Evolutionary conservation across 176 grass and related monocot genomes (phyloP), one percentile per base, ranked within the genome.

Genomic region (Typha latifolia): DNA sequence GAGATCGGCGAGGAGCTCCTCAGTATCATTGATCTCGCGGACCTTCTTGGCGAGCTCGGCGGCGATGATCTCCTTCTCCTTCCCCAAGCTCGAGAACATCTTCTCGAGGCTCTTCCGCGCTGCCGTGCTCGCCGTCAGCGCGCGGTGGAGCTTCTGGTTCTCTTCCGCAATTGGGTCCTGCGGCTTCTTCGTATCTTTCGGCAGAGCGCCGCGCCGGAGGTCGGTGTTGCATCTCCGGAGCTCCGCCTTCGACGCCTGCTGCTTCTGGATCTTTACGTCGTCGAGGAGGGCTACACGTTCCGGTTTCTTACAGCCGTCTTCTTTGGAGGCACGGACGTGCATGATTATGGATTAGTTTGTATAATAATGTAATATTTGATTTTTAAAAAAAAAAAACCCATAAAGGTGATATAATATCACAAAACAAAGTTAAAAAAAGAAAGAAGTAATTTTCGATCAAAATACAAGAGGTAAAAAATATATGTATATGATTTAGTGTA

Each of bases 61-160:
- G 47, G 70, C 55, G 22, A 79, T 68, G 12, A 73, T 51, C 11
- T 69, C 75, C 16, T 72, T 84, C 49, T 79, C 81, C 72, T 69
- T 79, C 18, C 65, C 69, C 2, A 84, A 62, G 48, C 75, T 79
- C 18, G 62, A 24, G 69, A 71, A 84, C 64, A 78, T 71, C 64
- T 49, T 84, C 65, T 79, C 70, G 4, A 63, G 53, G 49, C 49
- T 74, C 29, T 63, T 71, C 19, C 69, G 69, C 67, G 75, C 81
- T 29, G 32, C 70, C 13, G 56, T 19, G 56, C 14, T 48, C 14
- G 64, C 21, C 4, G 56, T 34, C 10, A 84, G 81, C 49, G 78
- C 77, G 13, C 49, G 69, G 13, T 64, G 76, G 20, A 79, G 70
- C 15, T 61, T 56, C 34, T 27, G 67, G 61, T 32, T 73, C 69